Conservation (phyloP, 1,139 yeast species). For the Suhomyces yuchorum region DNA sequence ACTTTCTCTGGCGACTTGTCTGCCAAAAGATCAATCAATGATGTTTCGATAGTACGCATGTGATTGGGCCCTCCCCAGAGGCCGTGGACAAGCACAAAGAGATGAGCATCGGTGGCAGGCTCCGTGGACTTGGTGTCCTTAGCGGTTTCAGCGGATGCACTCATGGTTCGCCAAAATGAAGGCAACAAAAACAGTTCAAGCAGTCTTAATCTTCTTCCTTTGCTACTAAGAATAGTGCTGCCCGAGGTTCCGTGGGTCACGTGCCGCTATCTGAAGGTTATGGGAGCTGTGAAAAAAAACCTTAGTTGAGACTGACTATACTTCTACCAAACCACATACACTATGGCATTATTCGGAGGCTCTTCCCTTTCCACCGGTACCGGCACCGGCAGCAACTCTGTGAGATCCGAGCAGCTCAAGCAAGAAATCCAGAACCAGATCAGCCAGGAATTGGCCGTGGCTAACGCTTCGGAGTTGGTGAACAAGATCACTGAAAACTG, state of each 20-base stretch:
- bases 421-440: slow-evolving; percentile 71
- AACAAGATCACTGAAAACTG: slow-evolving; percentile 88
- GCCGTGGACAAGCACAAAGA: slow-evolving; percentile 84
- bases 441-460: slow-evolving; percentile 81
- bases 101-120: slow-evolving; percentile 44
- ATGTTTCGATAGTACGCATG: slow-evolving; percentile 59
- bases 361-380: slow-evolving; percentile 24
- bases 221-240: not conserved
- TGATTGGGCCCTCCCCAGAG: slow-evolving; percentile 86
- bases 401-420: slow-evolving; percentile 39
- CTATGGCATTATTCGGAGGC: slow-evolving; percentile 39
- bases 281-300: not conserved
- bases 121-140: not conserved
- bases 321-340: not conserved
- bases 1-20: slow-evolving; percentile 43
- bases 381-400: slow-evolving; percentile 18
- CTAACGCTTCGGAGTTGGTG: slow-evolving; percentile 85
- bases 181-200: not conserved
- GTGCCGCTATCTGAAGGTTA: not conserved
- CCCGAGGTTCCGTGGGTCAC: not conserved
- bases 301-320: not conserved
- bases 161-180: not conserved
- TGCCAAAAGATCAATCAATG: slow-evolving; percentile 45
- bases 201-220: not conserved
- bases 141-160: not conserved